phyloP scores from a whole-genome alignment of 1,139 yeast genomes.

The Spathaspora sp. region DNA sequence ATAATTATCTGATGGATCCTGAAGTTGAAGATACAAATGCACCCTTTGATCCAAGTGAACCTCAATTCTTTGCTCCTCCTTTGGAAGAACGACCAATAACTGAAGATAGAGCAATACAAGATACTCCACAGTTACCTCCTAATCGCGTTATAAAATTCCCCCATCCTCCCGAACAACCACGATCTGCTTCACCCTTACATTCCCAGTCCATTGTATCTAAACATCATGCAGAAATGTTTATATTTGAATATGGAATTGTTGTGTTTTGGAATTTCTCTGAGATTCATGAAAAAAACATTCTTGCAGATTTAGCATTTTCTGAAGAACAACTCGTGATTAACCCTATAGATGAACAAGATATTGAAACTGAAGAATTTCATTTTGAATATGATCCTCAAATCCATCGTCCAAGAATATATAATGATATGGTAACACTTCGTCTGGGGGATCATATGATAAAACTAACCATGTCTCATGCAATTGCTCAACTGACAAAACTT shows the following conservation, averaged over 20 bases:
- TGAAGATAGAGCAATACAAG: slow-evolving; percentile 16
- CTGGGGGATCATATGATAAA: slow-evolving; percentile 93
- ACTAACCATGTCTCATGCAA: slow-evolving; percentile 91
- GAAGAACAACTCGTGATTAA: slow-evolving; percentile 57
- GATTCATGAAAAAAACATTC: slow-evolving; percentile 84
- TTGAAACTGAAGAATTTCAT: slow-evolving; percentile 93
- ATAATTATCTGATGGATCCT: slow-evolving; percentile 54
- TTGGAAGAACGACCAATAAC: slow-evolving; percentile 19
- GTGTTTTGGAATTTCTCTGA: slow-evolving; percentile 97
- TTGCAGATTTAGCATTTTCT: slow-evolving; percentile 90
- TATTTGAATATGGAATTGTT: slow-evolving; percentile 88
- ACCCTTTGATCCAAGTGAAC: slow-evolving; percentile 50
- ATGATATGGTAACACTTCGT: slow-evolving; percentile 88
- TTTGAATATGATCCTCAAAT: slow-evolving; percentile 84
- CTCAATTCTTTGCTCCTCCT: slow-evolving; percentile 50
- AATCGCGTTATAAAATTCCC: not conserved
- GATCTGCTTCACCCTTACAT: slow-evolving; percentile 8
- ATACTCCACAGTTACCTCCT: slow-evolving; percentile 2
- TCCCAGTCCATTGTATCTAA: slow-evolving; percentile 50
- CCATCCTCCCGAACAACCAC: not conserved
- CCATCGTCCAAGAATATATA: slow-evolving; percentile 84
- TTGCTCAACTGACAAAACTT: slow-evolving; percentile 92
- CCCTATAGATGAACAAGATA: slow-evolving; percentile 84
- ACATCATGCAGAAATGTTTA: slow-evolving; percentile 85
- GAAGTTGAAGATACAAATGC: slow-evolving; percentile 35